phyloP scores from a whole-genome alignment of 2,329 filamentous ascomycete species.

The Cercospora brassicicola region DNA sequence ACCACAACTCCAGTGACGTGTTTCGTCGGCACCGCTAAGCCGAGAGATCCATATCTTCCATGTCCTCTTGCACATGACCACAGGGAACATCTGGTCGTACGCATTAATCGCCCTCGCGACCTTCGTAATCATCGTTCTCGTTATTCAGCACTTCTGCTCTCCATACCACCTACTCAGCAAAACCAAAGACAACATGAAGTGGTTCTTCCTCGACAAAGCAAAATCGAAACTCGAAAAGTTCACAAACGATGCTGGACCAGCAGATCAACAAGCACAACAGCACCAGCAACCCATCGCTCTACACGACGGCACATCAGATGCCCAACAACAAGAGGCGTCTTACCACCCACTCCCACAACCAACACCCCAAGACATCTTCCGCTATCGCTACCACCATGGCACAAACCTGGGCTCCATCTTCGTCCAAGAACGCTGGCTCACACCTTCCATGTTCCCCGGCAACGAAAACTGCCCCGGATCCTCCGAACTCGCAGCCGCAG shows the following conservation, averaged over 20 bases:
- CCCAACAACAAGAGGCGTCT: constrained; percentile 20
- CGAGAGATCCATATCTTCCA: neutral
- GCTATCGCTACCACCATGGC: constrained; percentile 62
- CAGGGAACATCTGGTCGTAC: constrained; percentile 17
- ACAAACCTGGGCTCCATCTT: constrained; percentile 61
- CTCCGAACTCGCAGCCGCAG: constrained; percentile 56
- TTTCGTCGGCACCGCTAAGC: constrained; percentile 2
- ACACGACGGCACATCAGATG: constrained; percentile 16
- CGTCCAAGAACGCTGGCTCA: constrained; percentile 62
- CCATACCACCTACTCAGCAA: constrained; percentile 9
- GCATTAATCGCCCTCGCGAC: constrained; percentile 25
- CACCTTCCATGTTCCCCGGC: constrained; percentile 51
- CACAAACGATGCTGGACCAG: neutral
- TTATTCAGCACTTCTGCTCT: constrained; percentile 19
- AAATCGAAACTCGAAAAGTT: constrained; percentile 38
- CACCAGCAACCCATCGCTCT: neutral
- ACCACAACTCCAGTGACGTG: constrained; percentile 12
- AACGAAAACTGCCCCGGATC: constrained; percentile 41
- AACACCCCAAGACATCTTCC: constrained; percentile 46
- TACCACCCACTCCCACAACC: constrained; percentile 38
- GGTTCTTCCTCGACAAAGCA: constrained; percentile 41
- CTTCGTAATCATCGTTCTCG: constrained; percentile 22
- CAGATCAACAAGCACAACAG: neutral
- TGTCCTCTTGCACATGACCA: neutral
- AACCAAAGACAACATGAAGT: constrained; percentile 37